phyloP scores from a whole-genome alignment of 495 filamentous ascomycete genomes.

The Neurospora sp. region DNA sequence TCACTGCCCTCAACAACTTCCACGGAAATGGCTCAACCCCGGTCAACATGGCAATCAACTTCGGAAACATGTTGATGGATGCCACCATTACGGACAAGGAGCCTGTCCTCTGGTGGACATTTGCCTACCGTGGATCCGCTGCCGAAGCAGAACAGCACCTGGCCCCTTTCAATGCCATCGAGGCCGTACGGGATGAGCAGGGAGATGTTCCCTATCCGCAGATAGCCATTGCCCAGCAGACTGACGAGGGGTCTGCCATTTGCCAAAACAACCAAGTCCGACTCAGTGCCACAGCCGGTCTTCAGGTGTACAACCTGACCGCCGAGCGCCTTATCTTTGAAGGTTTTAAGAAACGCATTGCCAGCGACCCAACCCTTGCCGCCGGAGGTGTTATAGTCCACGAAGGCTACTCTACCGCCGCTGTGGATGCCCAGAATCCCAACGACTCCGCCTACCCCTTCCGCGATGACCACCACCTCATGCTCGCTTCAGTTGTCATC shows the following conservation, averaged over 20 bases:
- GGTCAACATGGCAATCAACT: constrained; percentile 16
- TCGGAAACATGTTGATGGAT: background rate
- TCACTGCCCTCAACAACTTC: constrained; percentile 35
- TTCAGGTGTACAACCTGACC: constrained; percentile 33
- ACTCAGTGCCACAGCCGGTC: background rate
- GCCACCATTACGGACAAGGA: background rate
- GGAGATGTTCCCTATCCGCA: background rate
- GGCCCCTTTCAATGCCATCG: background rate
- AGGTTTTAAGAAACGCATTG: constrained; percentile 19
- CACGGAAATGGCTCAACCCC: constrained; percentile 31
- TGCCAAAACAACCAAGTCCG: background rate
- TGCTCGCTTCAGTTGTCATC: background rate
- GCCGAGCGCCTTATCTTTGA: constrained; percentile 34
- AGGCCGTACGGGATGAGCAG: background rate
- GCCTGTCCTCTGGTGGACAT: background rate
- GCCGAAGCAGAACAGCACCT: background rate
- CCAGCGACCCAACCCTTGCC: constrained; percentile 12
- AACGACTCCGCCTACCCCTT: constrained; percentile 33
- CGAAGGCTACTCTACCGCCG: constrained; percentile 42
- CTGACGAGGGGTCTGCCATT: background rate
- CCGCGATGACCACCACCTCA: constrained; percentile 13
- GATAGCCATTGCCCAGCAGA: background rate
- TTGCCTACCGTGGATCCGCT: background rate
- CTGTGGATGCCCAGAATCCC: constrained; percentile 27
- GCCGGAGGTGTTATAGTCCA: constrained; percentile 40